Base-by-base conservation (phyloP, 1,284 basidiomycete genomes). In the Lignosus rhinocerotis region DNA sequence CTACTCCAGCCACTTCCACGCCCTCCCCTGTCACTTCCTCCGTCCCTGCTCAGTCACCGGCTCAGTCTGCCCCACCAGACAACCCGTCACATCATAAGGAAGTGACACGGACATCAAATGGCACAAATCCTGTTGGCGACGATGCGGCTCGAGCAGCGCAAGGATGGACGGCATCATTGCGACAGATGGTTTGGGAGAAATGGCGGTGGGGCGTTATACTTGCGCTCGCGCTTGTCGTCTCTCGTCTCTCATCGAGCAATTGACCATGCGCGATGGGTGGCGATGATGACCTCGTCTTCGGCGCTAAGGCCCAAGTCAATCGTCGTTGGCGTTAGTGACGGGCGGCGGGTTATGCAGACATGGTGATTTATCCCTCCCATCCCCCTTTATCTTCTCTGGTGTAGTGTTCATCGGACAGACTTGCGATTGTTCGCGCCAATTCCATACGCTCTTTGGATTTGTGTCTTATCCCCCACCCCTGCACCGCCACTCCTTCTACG, bases 201-300 rank as follows among this genome's bases (percentile, higher is more conserved):
- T 92, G 90, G 90, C 78, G 87, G 59, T 89, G 89, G 84, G 88
- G 90, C n/a, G 78, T 88, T 32, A 71, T 92, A 58, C 87, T 92
- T 60, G 86, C 84, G 3, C 71, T 92, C 52, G 90, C 90, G 1
- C 84, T 92, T 42, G 73, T 92, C 51, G 82, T 92, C 16, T 92
- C 90, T 42, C 81, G 87, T 61, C 76, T 91, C 56, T 73, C 72
- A n/a, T 68, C 69, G 21, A 66, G 59, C 58, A 63, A 60, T 45
- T 66, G 59, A 64, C 58, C 31, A 19, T 25, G 25, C 25, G 25
- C 31, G 55, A 19, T 21, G 19, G 19, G 10, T 17, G n/a, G 17
- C 25, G 43, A 11, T 33, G 36, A 21, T 21, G 43, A 8, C 10
- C 21, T 11, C 3, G 21, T n/a, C 12, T 19, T 43, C 41, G 10